These are phyloP conservation scores for Linderniella brevidens DNA, from an alignment of 257 asterid genomes.

Conservation along the genomic window DNA sequence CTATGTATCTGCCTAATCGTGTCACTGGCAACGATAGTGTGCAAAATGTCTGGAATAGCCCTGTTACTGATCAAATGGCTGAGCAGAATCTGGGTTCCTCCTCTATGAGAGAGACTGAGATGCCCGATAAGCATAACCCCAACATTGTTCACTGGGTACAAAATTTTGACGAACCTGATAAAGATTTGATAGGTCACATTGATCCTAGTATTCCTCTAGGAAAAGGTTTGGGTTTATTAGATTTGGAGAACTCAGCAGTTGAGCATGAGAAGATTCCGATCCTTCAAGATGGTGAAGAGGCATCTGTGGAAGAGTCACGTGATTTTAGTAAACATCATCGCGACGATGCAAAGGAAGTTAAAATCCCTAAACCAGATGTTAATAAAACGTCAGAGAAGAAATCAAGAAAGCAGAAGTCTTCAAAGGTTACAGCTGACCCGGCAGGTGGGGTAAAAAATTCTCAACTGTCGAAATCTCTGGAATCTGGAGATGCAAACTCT, in stretches of 20 bases:
- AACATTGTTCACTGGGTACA: slow-evolving; percentile 14
- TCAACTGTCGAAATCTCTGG: slow-evolving; percentile 27
- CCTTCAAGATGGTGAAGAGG: slow-evolving; percentile 9
- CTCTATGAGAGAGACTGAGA: slow-evolving; percentile 16
- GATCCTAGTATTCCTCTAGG: slow-evolving; percentile 16
- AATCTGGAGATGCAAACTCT: slow-evolving; percentile 19
- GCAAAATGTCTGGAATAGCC: slow-evolving; percentile 25
- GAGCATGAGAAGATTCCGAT: no score
- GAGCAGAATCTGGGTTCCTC: slow-evolving; percentile 14
- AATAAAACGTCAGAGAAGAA: slow-evolving; percentile 66
- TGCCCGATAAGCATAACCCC: slow-evolving; percentile 15
- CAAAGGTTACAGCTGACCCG: slow-evolving; percentile 36
- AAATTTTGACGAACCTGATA: slow-evolving; percentile 20
- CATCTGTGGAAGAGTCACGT: slow-evolving; percentile 14
- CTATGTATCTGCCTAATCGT: slow-evolving; percentile 40
- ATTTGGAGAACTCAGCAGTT: background rate
- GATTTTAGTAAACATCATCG: slow-evolving; percentile 18
- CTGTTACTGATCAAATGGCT: slow-evolving; percentile 24
- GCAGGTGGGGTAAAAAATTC: slow-evolving; percentile 31
- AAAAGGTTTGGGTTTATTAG: slow-evolving; percentile 18
- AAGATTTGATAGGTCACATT: slow-evolving; percentile 10
- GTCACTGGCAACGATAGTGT: slow-evolving; percentile 17
- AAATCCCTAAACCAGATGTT: slow-evolving; percentile 28
- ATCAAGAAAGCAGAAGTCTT: slow-evolving; percentile 69
- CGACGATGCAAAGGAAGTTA: slow-evolving; percentile 33